Conservation (phyloP, 345 rosid species). For the Citropsis articulata region DNA sequence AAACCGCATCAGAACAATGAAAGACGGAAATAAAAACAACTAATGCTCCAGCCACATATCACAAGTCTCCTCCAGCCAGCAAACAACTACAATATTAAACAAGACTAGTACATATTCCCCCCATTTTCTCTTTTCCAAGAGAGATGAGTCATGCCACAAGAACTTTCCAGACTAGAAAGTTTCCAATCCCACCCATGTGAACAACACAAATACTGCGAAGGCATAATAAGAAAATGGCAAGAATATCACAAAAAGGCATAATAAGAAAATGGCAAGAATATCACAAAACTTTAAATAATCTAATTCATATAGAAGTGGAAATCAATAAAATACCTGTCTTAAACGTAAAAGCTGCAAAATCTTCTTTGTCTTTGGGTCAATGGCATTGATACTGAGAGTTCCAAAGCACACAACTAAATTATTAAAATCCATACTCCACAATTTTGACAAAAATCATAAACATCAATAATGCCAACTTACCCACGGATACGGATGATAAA, state of each 20-base stretch:
- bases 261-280: background rate
- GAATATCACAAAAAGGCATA: background rate
- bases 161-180: background rate
- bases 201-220: background rate
- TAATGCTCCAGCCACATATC: background rate
- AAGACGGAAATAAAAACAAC: background rate
- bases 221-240: background rate
- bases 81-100: background rate
- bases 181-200: background rate
- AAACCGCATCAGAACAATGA: background rate
- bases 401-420: background rate
- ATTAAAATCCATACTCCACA: background rate
- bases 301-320: background rate
- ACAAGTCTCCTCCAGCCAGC: background rate
- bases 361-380: conserved; percentile 66
- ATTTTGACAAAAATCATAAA: background rate
- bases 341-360: conserved; percentile 78
- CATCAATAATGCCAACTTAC: conserved; percentile 24
- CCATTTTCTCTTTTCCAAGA: background rate
- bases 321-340: conserved; percentile 54
- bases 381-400: conserved; percentile 67
- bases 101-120: background rate
- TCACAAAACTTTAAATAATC: background rate
- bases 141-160: background rate
- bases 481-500: conserved; percentile 70